Evolutionary conservation across 805 yeast species (phyloP), one percentile per base, ranked within the genome.

Genomic region (Saccharomycopsis sp.): DNA sequence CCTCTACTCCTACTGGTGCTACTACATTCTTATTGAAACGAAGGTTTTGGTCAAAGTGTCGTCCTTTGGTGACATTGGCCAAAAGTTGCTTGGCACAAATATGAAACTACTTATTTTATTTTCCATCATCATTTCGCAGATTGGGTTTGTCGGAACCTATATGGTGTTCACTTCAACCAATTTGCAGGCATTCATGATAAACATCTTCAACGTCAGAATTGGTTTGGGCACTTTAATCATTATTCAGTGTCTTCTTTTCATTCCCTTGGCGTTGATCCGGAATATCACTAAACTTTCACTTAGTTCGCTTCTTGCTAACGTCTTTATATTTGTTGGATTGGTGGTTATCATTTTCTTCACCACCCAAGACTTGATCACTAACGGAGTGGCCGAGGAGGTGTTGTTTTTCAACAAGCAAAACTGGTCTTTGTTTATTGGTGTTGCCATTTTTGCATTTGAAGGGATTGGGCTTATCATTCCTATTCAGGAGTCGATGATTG

Each of bases 371-470:
- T 69, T 84, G 66, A 58, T 73, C 21, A 58, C 63, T 0, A 68
- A 72, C 56, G 82, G 84, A 1, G 68, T 78, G 0, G 83, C 83
- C 0, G 74, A 73, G 7, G 83, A 80, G 1, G 75, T 87, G 34
- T 73, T 75, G 21, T 69, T 70, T 53, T 79, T 87, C 71, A 87
- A 87, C 68, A 61, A 73, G 34, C 73, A 77, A 2, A 77, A 77
- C 54, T 87, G 89, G 77, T 81, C 92, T 0, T 70, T 88, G 52
- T 87, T 87, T 66, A 83, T 87, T 54, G 95, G 95, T 7, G 89
- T 88, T 4, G 91, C 92, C 1, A 87, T 88, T 34, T 88, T 88
- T 73, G 90, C 94, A n/a, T 88, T 87, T 67, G 95, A 88, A 71
- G 95, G 95, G 1, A 87, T 88, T 58, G 94, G 95, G 0, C 73